Conservation (phyloP, 2,329 filamentous ascomycete species). For the Alternaria longipes region DNA sequence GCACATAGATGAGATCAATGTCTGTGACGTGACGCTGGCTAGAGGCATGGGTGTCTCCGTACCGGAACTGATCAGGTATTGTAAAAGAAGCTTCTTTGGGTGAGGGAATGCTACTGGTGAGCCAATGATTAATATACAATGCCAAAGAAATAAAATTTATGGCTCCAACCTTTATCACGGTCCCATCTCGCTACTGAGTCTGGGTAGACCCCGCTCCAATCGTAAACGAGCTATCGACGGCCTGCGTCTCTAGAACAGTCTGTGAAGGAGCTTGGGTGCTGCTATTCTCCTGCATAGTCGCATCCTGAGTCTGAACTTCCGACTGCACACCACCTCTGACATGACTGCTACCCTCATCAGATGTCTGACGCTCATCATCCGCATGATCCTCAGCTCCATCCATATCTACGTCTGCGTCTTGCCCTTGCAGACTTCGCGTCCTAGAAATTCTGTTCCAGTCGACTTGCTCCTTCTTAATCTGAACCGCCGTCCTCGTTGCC, state of each 20-base stretch:
- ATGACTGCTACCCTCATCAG: conserved; percentile 8
- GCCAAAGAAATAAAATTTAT: neutral
- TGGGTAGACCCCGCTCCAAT: neutral
- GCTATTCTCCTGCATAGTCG: neutral
- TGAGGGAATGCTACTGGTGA: neutral
- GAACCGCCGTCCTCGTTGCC: conserved; percentile 7
- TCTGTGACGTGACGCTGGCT: neutral
- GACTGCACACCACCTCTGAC: neutral
- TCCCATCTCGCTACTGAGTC: neutral
- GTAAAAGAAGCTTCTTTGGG: neutral
- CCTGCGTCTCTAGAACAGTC: conserved; percentile 3
- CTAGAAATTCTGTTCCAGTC: conserved; percentile 24
- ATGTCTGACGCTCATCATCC: conserved; percentile 33
- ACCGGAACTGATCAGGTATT: neutral
- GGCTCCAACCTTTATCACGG: too few species aligned
- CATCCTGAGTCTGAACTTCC: neutral
- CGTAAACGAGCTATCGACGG: neutral
- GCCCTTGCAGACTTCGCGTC: conserved; percentile 23
- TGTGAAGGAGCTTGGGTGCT: neutral
- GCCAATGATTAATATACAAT: neutral
- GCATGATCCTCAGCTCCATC: conserved; percentile 30
- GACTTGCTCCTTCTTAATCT: conserved; percentile 37
- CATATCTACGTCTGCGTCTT: conserved; percentile 38
- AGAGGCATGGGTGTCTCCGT: neutral
- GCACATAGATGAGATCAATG: neutral